These are phyloP conservation scores for Cladosporium sp. DNA, from an alignment of 2,329 filamentous ascomycete genomes.

Conservation along the genomic window DNA sequence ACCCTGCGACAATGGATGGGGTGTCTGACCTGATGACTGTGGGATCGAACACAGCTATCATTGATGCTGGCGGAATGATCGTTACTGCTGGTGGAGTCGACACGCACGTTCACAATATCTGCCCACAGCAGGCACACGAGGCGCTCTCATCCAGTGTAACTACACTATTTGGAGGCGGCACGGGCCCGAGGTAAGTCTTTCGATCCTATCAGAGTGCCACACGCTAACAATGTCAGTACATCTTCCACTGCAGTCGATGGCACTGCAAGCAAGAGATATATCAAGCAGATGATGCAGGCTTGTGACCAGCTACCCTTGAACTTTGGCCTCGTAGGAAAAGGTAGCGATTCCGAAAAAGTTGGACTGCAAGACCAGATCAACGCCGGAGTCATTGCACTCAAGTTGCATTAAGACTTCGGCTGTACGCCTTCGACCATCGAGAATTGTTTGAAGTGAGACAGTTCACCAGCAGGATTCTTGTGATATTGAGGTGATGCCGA, in stretches of 20 bases:
- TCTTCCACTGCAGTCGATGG: constrained; percentile 88
- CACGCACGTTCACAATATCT: constrained; percentile 88
- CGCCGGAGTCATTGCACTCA: constrained; percentile 83
- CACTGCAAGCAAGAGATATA: constrained; percentile 78
- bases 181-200: constrained; percentile 59
- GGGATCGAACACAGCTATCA: constrained; percentile 82
- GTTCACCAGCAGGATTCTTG: background rate
- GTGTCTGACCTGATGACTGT: constrained; percentile 75
- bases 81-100: constrained; percentile 86
- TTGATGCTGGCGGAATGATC: constrained; percentile 87
- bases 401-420: constrained; percentile 94
- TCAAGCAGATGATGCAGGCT: constrained; percentile 84
- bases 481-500: background rate
- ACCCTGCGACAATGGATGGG: constrained; percentile 89
- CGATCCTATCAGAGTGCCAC: constrained; percentile 46
- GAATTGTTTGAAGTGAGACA: constrained; percentile 58
- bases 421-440: constrained; percentile 86
- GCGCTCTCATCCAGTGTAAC: constrained; percentile 80
- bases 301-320: constrained; percentile 81
- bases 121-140: constrained; percentile 82
- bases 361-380: constrained; percentile 74
- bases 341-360: constrained; percentile 71
- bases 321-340: constrained; percentile 85
- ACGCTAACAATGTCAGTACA: constrained; percentile 54
- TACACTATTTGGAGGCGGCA: constrained; percentile 83